phyloP scores from a whole-genome alignment of 2,329 filamentous ascomycete genomes.

The Emergomyces pasteurianus region DNA sequence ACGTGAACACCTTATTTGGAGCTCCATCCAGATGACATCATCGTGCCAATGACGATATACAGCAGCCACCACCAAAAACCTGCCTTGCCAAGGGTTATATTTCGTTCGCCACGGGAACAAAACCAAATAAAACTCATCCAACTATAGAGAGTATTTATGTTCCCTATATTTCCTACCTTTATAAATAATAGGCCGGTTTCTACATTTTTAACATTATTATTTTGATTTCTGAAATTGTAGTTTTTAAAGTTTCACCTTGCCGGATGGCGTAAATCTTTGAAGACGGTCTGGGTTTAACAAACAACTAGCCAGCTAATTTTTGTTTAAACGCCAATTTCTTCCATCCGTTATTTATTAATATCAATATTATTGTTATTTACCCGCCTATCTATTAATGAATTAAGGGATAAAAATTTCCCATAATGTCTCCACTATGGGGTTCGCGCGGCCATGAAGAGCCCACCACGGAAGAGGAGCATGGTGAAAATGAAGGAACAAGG shows the following conservation, averaged over 20 bases:
- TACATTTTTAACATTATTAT: background rate
- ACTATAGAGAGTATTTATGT: background rate
- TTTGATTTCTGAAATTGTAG: background rate
- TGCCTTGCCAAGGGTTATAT: background rate
- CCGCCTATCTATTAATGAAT: background rate
- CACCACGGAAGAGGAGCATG: background rate
- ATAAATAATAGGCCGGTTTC: background rate
- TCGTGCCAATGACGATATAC: background rate
- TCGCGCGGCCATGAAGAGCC: conserved; percentile 2
- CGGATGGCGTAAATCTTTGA: no score
- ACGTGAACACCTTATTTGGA: background rate
- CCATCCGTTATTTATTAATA: background rate
- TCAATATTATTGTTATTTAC: background rate
- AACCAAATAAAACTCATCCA: background rate
- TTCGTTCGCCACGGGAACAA: background rate
- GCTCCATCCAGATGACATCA: background rate
- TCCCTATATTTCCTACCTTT: background rate
- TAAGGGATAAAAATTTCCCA: conserved; percentile 3
- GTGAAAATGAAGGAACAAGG: background rate
- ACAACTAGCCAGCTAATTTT: no score
- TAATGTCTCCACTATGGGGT: conserved; percentile 18
- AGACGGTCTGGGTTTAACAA: background rate
- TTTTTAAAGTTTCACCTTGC: background rate
- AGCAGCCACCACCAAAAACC: background rate
- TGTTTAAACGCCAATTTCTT: background rate